A percentile compares a stretch with the other conserved stretches of the same genome.
Evolutionary conservation across 805 yeast species (phyloP).

Genomic region (Scheffersomyces coipomensis): DNA sequence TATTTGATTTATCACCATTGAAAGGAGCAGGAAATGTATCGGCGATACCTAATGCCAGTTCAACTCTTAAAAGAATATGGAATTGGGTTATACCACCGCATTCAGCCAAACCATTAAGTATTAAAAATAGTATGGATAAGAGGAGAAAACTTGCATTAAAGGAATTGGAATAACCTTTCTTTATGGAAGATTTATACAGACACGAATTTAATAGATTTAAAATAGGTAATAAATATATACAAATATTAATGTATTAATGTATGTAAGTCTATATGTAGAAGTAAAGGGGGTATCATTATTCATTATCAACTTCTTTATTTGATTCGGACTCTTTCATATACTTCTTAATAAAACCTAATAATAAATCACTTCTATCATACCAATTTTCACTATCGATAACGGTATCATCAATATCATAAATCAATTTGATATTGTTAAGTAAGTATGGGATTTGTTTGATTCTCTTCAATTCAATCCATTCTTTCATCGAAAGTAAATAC

Average conservation of each 20-base stretch:
- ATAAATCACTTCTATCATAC: slow-evolving; percentile 31
- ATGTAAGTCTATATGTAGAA: no score
- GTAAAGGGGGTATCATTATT: neutral
- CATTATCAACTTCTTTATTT: neutral
- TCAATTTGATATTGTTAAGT: slow-evolving; percentile 23
- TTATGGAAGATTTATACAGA: no score
- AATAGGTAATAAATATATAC: no score
- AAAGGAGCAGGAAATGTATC: slow-evolving; percentile 39
- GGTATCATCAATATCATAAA: slow-evolving; percentile 16
- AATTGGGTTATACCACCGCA: slow-evolving; percentile 18
- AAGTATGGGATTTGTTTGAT: slow-evolving; percentile 22
- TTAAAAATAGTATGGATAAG: slow-evolving; percentile 33
- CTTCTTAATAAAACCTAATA: slow-evolving; percentile 19
- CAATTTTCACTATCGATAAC: slow-evolving; percentile 16
- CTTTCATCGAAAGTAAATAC: slow-evolving; percentile 70
- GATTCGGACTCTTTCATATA: neutral
- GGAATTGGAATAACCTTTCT: slow-evolving; percentile 28
- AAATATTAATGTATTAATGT: neutral
- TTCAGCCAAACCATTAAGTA: slow-evolving; percentile 9
- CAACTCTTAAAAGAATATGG: slow-evolving; percentile 19
- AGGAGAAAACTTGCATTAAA: slow-evolving; percentile 41
- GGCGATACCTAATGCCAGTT: slow-evolving; percentile 26
- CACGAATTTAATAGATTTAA: no score
- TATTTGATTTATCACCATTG: slow-evolving; percentile 40
- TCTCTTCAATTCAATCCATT: slow-evolving; percentile 48